phyloP scores from a whole-genome alignment of 352 stramenopile genomes.

The Phytophthora lateralis region DNA sequence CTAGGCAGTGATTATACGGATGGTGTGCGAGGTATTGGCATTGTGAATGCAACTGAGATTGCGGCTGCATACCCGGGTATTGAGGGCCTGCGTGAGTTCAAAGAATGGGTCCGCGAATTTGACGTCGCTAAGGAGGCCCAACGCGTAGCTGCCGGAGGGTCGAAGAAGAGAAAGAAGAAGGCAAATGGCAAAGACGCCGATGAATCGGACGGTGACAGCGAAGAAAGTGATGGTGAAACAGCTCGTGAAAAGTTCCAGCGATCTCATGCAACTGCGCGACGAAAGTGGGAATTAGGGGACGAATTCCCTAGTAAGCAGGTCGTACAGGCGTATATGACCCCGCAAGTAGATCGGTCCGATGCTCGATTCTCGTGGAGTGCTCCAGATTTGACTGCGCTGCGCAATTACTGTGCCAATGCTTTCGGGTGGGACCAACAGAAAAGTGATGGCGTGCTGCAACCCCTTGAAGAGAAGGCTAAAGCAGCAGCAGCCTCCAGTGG shows the following conservation, averaged over 20 bases:
- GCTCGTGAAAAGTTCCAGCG: conserved; percentile 85
- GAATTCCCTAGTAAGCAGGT: conserved; percentile 94
- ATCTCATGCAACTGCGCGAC: conserved; percentile 91
- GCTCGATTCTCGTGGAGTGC: conserved; percentile 93
- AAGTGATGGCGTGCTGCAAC: conserved; percentile 89
- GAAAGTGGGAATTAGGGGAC: conserved; percentile 92
- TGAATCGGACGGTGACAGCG: conserved; percentile 24
- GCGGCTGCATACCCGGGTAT: conserved; percentile 83
- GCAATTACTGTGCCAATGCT: conserved; percentile 86
- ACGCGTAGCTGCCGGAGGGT: conserved; percentile 25
- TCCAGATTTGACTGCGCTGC: conserved; percentile 88
- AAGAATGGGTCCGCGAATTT: conserved; percentile 73
- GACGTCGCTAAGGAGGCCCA: conserved; percentile 61
- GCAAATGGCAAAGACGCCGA: conserved; percentile 30
- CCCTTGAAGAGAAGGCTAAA: conserved; percentile 78
- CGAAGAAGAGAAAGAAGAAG: conserved; percentile 62
- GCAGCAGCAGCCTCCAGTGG: conserved; percentile 32
- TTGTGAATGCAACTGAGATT: conserved; percentile 85
- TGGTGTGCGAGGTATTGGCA: conserved; percentile 79
- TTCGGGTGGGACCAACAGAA: conserved; percentile 95
- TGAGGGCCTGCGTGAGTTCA: conserved; percentile 87
- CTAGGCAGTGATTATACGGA: conserved; percentile 97
- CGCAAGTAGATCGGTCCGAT: conserved; percentile 85
- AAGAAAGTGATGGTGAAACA: conserved; percentile 52
- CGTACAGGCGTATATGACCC: conserved; percentile 93